These are phyloP conservation scores for Exophiala dermatitidis DNA, from an alignment of 2,329 filamentous ascomycete genomes.

Conservation along the genomic window DNA sequence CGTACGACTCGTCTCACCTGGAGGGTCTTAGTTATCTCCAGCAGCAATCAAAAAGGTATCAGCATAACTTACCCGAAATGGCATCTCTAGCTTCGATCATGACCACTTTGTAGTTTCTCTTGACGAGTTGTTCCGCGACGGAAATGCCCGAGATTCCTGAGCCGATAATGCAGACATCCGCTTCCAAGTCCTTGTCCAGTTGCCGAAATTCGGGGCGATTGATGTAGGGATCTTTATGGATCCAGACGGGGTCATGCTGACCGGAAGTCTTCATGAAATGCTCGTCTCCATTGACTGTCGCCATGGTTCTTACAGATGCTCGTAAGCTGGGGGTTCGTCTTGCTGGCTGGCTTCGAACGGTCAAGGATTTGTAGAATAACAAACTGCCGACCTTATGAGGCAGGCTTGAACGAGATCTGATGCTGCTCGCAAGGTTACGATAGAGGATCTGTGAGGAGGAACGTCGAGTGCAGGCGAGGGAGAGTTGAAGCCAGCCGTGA, in stretches of 20 bases:
- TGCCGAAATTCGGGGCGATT: slow-evolving; percentile 40
- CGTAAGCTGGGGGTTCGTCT: neutral
- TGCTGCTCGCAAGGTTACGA: neutral
- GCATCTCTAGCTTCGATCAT: slow-evolving; percentile 51
- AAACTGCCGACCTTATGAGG: neutral
- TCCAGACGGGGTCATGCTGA: slow-evolving; percentile 48
- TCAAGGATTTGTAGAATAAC: neutral
- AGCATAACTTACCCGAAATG: slow-evolving; percentile 27
- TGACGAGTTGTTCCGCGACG: slow-evolving; percentile 48
- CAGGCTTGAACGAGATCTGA: neutral
- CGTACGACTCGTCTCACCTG: slow-evolving; percentile 48
- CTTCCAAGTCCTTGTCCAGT: slow-evolving; percentile 39
- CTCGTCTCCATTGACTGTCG: neutral
- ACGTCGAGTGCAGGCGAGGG: neutral
- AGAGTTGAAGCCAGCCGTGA: neutral
- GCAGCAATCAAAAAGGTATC: neutral
- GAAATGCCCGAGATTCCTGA: slow-evolving; percentile 49
- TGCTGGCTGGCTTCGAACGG: neutral
- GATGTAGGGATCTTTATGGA: slow-evolving; percentile 43
- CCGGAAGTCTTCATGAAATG: slow-evolving; percentile 45
- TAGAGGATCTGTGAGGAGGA: neutral
- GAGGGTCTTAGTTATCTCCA: slow-evolving; percentile 15
- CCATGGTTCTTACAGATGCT: neutral
- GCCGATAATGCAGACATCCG: slow-evolving; percentile 47
- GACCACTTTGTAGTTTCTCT: slow-evolving; percentile 43